Evolutionary conservation across 768 basidiomycete species (phyloP).

Genomic region (Zangia roseola): DNA sequence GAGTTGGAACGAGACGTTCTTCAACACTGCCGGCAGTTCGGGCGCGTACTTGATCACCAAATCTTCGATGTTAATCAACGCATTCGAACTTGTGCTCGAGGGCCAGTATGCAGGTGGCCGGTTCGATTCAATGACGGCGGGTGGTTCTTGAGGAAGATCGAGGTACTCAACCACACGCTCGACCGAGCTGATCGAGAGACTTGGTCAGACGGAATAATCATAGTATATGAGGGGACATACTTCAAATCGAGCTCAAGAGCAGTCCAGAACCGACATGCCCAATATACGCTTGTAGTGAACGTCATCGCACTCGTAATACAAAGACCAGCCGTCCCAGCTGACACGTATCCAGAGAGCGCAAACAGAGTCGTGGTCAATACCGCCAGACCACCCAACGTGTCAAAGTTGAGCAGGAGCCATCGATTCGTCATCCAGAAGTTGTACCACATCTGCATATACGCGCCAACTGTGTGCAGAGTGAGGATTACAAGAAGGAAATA

Average conservation of each 20-base stretch:
- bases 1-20: conserved; percentile 70
- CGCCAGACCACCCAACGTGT: conserved; percentile 68
- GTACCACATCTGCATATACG: conserved; percentile 63
- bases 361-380: conserved; percentile 78
- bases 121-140: conserved; percentile 66
- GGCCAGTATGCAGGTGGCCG: conserved; percentile 94
- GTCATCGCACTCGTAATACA: conserved; percentile 76
- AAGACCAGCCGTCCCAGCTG: conserved; percentile 63
- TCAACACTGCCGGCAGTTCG: conserved; percentile 79
- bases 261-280: conserved; percentile 49
- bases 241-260: conserved; percentile 74
- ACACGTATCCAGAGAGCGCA: conserved; percentile 59
- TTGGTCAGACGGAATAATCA: conserved; percentile 6
- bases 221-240: conserved; percentile 38
- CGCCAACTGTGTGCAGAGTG: neutral
- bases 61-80: conserved; percentile 68
- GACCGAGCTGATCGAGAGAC: conserved; percentile 56
- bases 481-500: neutral
- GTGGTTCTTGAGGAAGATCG: conserved; percentile 84
- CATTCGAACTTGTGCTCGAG: conserved; percentile 57
- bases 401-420: conserved; percentile 84
- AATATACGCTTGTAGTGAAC: conserved; percentile 52
- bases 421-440: conserved; percentile 88
- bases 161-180: conserved; percentile 93
- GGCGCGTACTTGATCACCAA: conserved; percentile 81